Evolutionary conservation across 768 basidiomycete genomes (phyloP).

Genomic region (Mycena haematopus): DNA sequence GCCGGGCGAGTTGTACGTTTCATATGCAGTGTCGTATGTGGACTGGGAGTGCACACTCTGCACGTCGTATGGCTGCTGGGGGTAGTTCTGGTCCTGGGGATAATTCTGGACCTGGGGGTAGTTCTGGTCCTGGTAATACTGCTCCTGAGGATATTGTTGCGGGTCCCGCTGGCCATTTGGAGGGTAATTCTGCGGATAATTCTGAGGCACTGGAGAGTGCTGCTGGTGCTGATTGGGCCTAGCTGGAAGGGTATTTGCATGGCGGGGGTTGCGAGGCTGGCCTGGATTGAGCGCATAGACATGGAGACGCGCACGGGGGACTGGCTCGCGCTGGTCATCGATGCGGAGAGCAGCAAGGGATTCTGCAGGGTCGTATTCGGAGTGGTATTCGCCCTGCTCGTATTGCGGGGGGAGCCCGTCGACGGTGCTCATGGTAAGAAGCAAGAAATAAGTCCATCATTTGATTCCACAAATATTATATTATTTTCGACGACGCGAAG

Average conservation of each 20-base stretch:
- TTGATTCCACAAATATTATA: too few species aligned
- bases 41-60: slow-evolving; percentile 30
- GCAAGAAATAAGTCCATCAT: background rate
- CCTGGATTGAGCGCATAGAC: slow-evolving; percentile 45
- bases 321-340: slow-evolving; percentile 53
- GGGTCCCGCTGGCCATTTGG: background rate
- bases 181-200: background rate
- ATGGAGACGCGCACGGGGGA: slow-evolving; percentile 67
- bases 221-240: slow-evolving; percentile 13
- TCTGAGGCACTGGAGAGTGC: background rate
- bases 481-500: background rate
- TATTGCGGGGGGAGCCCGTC: slow-evolving; percentile 19
- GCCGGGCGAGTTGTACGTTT: slow-evolving; percentile 26
- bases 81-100: slow-evolving; percentile 1
- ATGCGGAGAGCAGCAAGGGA: slow-evolving; percentile 62
- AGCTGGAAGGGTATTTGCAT: slow-evolving; percentile 51
- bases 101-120: slow-evolving; percentile 11
- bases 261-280: slow-evolving; percentile 42
- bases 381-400: background rate
- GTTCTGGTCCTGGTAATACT: background rate
- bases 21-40: slow-evolving; percentile 26
- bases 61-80: slow-evolving; percentile 28
- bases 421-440: slow-evolving; percentile 1
- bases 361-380: slow-evolving; percentile 17
- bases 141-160: background rate